These are phyloP conservation scores for Escovopsis weberi DNA, from an alignment of 2,329 filamentous ascomycete species.

Conservation along the genomic window DNA sequence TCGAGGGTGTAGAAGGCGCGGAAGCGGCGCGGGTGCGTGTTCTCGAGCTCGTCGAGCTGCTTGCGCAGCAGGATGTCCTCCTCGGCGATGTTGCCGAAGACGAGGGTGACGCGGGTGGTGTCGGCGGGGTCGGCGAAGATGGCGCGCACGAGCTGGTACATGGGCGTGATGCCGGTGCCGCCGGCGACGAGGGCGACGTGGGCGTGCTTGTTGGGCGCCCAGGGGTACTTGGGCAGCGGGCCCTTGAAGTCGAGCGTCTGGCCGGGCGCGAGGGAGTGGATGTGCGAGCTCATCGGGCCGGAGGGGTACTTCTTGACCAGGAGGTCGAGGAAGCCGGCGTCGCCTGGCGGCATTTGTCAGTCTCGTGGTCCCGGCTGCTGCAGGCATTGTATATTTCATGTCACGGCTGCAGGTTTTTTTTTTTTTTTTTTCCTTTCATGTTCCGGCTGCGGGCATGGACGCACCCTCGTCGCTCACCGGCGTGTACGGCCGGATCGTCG, in stretches of 20 bases:
- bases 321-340: slow-evolving; percentile 70
- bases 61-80: slow-evolving; percentile 83
- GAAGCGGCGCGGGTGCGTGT: slow-evolving; percentile 91
- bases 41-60: slow-evolving; percentile 77
- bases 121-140: slow-evolving; percentile 96
- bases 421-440: too few relatives aligned
- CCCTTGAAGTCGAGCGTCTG: slow-evolving; percentile 87
- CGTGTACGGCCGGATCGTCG: slow-evolving; percentile 83
- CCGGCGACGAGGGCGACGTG: slow-evolving; percentile 83
- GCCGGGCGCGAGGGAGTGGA: slow-evolving; percentile 70
- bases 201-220: slow-evolving; percentile 82
- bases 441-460: slow-evolving; percentile 8
- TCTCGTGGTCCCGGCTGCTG: too few relatives aligned
- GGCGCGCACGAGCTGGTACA: slow-evolving; percentile 84
- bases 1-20: slow-evolving; percentile 88
- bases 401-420: too few relatives aligned
- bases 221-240: slow-evolving; percentile 85
- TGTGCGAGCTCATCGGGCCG: slow-evolving; percentile 81
- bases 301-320: slow-evolving; percentile 83
- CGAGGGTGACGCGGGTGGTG: slow-evolving; percentile 92
- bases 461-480: slow-evolving; percentile 73
- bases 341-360: slow-evolving; percentile 31
- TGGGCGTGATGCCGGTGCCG: slow-evolving; percentile 91
- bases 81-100: slow-evolving; percentile 83
- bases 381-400: too few relatives aligned